Conservation (phyloP, 1,139 yeast species). For the Lodderomyces beijingensis region DNA sequence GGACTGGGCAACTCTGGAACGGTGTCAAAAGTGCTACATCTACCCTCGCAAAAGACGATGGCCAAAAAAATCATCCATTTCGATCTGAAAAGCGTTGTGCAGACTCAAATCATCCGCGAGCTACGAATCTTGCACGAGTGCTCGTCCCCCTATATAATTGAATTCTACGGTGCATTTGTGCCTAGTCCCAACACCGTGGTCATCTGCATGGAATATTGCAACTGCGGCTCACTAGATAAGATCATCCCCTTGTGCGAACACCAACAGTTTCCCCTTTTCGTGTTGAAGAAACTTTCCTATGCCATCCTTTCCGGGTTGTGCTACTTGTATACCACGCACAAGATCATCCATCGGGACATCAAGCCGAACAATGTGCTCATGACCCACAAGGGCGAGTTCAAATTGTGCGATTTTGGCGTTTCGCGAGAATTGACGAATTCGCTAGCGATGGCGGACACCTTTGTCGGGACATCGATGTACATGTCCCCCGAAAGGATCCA, state of each 20-base stretch:
- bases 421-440: constrained; percentile 87
- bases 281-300: constrained; percentile 69
- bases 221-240: constrained; percentile 87
- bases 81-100: constrained; percentile 76
- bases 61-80: constrained; percentile 87
- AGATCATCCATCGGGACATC: constrained; percentile 80
- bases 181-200: constrained; percentile 63
- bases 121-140: constrained; percentile 89
- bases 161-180: constrained; percentile 85
- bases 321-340: constrained; percentile 75
- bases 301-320: constrained; percentile 78
- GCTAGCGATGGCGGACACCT: constrained; percentile 80
- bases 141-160: constrained; percentile 75
- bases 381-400: constrained; percentile 75
- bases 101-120: constrained; percentile 84
- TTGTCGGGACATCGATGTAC: constrained; percentile 95
- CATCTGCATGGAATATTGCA: constrained; percentile 94
- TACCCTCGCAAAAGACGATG: constrained; percentile 84
- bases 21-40: constrained; percentile 81
- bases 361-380: constrained; percentile 60
- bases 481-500: constrained; percentile 98
- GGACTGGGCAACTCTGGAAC: constrained; percentile 96
- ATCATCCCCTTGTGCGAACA: constrained; percentile 53
- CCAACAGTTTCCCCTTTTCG: constrained; percentile 51
- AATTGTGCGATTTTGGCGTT: constrained; percentile 92